phyloP scores from a whole-genome alignment of 495 filamentous ascomycete species.

The Xylaria castorea region DNA sequence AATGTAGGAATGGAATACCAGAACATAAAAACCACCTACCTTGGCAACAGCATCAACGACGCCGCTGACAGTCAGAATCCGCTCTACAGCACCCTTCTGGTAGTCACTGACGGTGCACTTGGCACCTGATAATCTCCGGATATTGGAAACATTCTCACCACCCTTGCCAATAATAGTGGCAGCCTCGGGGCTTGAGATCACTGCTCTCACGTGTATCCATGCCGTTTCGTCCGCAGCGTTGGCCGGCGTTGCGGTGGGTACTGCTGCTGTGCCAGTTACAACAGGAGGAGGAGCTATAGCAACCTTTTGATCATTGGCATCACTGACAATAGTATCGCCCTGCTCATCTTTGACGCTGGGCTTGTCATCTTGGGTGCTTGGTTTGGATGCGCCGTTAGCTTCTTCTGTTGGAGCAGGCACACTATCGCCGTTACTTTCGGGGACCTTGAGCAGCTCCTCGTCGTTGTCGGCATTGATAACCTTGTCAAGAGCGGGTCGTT shows the following conservation, averaged over 20 bases:
- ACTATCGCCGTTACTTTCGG: conserved; percentile 49
- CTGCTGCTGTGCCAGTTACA: conserved; percentile 38
- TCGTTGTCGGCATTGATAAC: conserved; percentile 65
- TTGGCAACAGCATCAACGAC: conserved; percentile 95
- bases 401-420: conserved; percentile 38
- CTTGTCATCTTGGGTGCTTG: conserved; percentile 57
- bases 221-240: conserved; percentile 78
- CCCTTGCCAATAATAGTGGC: conserved; percentile 98
- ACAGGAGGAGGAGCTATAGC: conserved; percentile 49
- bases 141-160: conserved; percentile 96
- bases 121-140: conserved; percentile 86
- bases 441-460: conserved; percentile 44
- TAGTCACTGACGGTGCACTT: conserved; percentile 99
- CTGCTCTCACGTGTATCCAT: conserved; percentile 95
- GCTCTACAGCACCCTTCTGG: conserved; percentile 92
- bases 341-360: conserved; percentile 66
- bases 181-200: conserved; percentile 95
- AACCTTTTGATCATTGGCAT: conserved; percentile 62
- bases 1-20: conserved; percentile 33
- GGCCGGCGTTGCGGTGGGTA: conserved; percentile 35
- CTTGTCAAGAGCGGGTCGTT: conserved; percentile 95
- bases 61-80: conserved; percentile 95
- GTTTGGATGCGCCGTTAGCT: conserved; percentile 53
- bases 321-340: conserved; percentile 72
- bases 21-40: conserved; percentile 57